Evolutionary conservation across 148 eudicot genomes (phyloP).

Genomic region (Amaranthus palmeri): DNA sequence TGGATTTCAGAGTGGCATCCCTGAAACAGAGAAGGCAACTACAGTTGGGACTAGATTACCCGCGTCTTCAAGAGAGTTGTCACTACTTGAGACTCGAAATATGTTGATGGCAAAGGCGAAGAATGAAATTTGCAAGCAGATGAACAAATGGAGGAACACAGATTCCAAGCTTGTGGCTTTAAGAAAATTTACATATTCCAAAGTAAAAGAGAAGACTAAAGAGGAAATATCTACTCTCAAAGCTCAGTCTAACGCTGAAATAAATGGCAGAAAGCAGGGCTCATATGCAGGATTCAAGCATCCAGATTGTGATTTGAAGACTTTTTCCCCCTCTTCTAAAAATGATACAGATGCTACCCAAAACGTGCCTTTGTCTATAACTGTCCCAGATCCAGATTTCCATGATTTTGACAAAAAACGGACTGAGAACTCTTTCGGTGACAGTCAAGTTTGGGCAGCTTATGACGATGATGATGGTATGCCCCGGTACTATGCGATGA

Average conservation of each 20-base stretch:
- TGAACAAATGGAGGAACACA: constrained; percentile 31
- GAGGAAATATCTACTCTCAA: constrained; percentile 13
- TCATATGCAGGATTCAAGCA: constrained; percentile 5
- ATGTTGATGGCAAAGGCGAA: constrained; percentile 46
- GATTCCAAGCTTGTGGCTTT: constrained; percentile 15
- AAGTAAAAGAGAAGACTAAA: constrained; percentile 20
- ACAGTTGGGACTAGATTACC: constrained; percentile 14
- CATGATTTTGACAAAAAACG: constrained; percentile 67
- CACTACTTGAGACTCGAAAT: constrained; percentile 38
- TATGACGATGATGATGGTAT: constrained; percentile 84
- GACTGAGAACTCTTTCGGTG: constrained; percentile 45
- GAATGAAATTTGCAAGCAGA: constrained; percentile 38
- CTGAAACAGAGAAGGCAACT: constrained; percentile 25
- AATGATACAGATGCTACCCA: constrained; percentile 25
- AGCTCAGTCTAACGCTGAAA: constrained; percentile 9
- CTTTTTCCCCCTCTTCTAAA: constrained; percentile 13
- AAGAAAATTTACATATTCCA: constrained; percentile 7
- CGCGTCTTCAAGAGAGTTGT: constrained; percentile 27
- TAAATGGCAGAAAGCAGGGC: constrained; percentile 25
- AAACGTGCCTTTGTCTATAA: constrained; percentile 26
- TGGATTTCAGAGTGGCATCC: constrained; percentile 13
- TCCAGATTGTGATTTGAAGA: neutral
- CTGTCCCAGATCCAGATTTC: constrained; percentile 67
- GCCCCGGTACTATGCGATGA: constrained; percentile 75
- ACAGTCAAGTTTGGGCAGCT: constrained; percentile 79